Evolutionary conservation across 345 rosid species (phyloP).

Genomic region (rapeseed (Brassica napus)): DNA sequence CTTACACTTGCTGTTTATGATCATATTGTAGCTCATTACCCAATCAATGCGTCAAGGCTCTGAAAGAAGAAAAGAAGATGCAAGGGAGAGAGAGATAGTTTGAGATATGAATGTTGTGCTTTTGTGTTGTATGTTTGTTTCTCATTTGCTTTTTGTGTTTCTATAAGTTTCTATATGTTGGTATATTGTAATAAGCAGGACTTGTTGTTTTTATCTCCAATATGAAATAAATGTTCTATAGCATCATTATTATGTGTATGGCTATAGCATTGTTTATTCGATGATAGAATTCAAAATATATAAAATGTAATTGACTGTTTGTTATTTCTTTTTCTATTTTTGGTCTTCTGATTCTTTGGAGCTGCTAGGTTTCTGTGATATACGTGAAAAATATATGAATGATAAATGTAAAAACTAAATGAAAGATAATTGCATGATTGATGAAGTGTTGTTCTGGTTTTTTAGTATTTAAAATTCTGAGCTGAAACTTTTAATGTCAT

Average conservation of each 20-base stretch:
- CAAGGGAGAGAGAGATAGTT: background rate
- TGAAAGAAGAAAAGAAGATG: constrained; percentile 34
- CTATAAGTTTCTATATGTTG: constrained; percentile 13
- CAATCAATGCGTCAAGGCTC: constrained; percentile 54
- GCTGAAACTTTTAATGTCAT: background rate
- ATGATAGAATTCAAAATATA: background rate
- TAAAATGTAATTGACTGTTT: background rate
- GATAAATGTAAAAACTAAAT: background rate
- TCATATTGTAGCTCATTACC: constrained; percentile 62
- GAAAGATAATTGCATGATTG: background rate
- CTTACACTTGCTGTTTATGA: constrained; percentile 79
- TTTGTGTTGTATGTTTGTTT: constrained; percentile 13
- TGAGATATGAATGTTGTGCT: constrained; percentile 8
- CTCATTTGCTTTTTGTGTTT: background rate
- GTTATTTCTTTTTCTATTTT: too few relatives aligned
- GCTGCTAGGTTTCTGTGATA: background rate
- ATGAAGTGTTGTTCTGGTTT: background rate
- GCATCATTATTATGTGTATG: background rate
- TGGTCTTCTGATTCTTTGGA: background rate
- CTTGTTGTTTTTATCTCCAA: constrained; percentile 14
- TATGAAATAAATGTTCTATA: constrained; percentile 31
- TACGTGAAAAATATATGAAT: background rate
- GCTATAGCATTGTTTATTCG: background rate
- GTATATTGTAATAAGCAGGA: constrained; percentile 28
- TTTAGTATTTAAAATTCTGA: background rate